Percentiles rank a stretch among this genome's conserved stretches.
These are phyloP conservation scores for Exophiala aquamarina DNA, from an alignment of 2,329 filamentous ascomycete species.

Conservation along the genomic window DNA sequence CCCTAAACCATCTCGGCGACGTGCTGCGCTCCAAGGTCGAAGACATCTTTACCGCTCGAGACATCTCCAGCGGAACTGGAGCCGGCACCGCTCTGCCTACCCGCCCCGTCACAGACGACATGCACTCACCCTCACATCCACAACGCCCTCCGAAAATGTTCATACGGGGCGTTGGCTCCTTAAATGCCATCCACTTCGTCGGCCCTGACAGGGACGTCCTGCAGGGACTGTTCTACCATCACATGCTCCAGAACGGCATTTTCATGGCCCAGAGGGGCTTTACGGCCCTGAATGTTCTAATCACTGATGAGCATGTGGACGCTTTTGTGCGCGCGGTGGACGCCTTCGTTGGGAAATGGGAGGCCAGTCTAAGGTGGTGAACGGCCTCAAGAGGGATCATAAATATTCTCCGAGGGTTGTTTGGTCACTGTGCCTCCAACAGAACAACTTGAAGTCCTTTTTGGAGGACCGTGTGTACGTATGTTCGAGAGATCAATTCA, in stretches of 20 bases:
- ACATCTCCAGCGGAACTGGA: constrained; percentile 6
- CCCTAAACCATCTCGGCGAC: constrained; percentile 32
- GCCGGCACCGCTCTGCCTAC: constrained; percentile 6
- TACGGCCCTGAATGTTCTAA: constrained; percentile 32
- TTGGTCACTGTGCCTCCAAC: too few species aligned
- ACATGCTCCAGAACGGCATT: constrained; percentile 31
- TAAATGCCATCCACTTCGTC: constrained; percentile 32
- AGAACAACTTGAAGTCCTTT: too few species aligned
- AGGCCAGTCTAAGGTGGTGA: constrained; percentile 17
- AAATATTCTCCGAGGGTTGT: too few species aligned
- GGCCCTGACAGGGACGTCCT: constrained; percentile 23
- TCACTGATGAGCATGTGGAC: constrained; percentile 25
- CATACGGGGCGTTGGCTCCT: constrained; percentile 34
- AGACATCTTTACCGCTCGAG: constrained; percentile 16
- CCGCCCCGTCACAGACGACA: constrained; percentile 11
- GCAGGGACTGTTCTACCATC: constrained; percentile 31
- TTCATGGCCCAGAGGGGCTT: constrained; percentile 34
- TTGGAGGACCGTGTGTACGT: too few species aligned
- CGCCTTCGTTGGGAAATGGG: constrained; percentile 19
- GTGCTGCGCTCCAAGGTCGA: constrained; percentile 26
- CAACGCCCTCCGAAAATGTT: constrained; percentile 29
- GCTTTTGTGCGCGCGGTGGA: constrained; percentile 23
- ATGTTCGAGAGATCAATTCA: too few species aligned
- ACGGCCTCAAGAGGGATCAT: too few species aligned
- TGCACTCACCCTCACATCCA: constrained; percentile 10